phyloP scores from a whole-genome alignment of 2,329 filamentous ascomycete species.

The Pyrenochaeta sp. region DNA sequence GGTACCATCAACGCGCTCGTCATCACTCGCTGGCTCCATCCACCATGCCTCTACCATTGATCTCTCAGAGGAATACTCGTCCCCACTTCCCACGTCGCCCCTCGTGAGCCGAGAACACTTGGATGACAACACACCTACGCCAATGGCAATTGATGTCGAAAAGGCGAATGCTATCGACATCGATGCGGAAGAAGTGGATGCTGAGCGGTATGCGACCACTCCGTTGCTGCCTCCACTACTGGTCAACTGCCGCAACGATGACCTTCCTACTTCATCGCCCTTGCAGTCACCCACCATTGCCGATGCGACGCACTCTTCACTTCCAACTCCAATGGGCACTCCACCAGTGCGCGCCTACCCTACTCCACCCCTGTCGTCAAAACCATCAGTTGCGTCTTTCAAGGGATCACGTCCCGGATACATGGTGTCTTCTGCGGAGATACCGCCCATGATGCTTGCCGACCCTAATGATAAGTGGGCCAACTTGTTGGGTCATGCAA shows the following conservation, averaged over 20 bases:
- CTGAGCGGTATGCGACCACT: slow-evolving; percentile 76
- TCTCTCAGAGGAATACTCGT: slow-evolving; percentile 42
- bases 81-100: slow-evolving; percentile 31
- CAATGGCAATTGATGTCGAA: slow-evolving; percentile 45
- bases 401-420: slow-evolving; percentile 55
- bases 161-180: slow-evolving; percentile 59
- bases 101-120: slow-evolving; percentile 47
- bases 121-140: slow-evolving; percentile 37
- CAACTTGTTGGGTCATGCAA: slow-evolving; percentile 85
- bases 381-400: slow-evolving; percentile 81
- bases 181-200: slow-evolving; percentile 58
- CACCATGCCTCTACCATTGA: slow-evolving; percentile 54
- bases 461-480: slow-evolving; percentile 87
- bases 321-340: slow-evolving; percentile 58
- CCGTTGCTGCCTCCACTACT: slow-evolving; percentile 86
- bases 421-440: slow-evolving; percentile 61
- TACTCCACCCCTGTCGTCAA: slow-evolving; percentile 79
- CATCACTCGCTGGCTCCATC: slow-evolving; percentile 73
- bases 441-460: slow-evolving; percentile 69
- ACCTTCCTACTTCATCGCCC: slow-evolving; percentile 75
- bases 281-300: slow-evolving; percentile 82
- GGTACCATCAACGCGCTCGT: slow-evolving; percentile 75
- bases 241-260: slow-evolving; percentile 63
- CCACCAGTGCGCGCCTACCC: slow-evolving; percentile 59
- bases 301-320: slow-evolving; percentile 60